These are phyloP conservation scores for Luvunga scandens DNA, from an alignment of 345 rosid species.

Conservation along the genomic window DNA sequence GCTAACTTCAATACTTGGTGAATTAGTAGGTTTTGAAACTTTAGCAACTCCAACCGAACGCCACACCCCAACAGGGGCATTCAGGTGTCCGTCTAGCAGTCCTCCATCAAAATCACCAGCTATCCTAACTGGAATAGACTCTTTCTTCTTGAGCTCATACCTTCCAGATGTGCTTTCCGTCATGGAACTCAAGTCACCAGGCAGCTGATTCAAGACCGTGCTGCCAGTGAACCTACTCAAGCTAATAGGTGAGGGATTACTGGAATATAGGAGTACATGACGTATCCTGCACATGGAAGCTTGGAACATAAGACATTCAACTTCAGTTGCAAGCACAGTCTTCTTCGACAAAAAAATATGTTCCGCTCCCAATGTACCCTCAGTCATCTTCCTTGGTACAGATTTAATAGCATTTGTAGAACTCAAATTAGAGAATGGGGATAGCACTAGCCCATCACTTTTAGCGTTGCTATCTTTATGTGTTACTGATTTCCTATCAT, in stretches of 20 bases:
- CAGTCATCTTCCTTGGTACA: slow-evolving; percentile 46
- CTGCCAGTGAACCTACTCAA: slow-evolving; percentile 61
- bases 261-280: slow-evolving; percentile 55
- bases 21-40: slow-evolving; percentile 58
- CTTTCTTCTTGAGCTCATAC: slow-evolving; percentile 81
- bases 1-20: slow-evolving; percentile 68
- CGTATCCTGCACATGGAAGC: slow-evolving; percentile 90
- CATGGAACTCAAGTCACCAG: slow-evolving; percentile 73
- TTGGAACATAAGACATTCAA: slow-evolving; percentile 86
- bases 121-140: slow-evolving; percentile 78
- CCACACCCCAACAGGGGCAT: slow-evolving; percentile 97
- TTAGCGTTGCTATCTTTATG: slow-evolving; percentile 39
- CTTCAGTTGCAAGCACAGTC: slow-evolving; percentile 78
- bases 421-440: slow-evolving; percentile 54
- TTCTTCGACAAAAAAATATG: slow-evolving; percentile 50
- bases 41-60: slow-evolving; percentile 88
- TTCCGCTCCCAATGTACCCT: slow-evolving; percentile 50
- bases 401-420: slow-evolving; percentile 51
- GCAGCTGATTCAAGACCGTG: slow-evolving; percentile 57
- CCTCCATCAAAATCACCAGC: slow-evolving; percentile 93
- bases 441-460: slow-evolving; percentile 44
- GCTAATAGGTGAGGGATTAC: slow-evolving; percentile 41
- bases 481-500: slow-evolving; percentile 39
- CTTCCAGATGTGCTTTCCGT: slow-evolving; percentile 72
- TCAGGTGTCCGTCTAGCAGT: slow-evolving; percentile 68